Evolutionary conservation across 257 asterid genomes (phyloP), one percentile per base, ranked within the genome.

Genomic region (Solanum neorickii): DNA sequence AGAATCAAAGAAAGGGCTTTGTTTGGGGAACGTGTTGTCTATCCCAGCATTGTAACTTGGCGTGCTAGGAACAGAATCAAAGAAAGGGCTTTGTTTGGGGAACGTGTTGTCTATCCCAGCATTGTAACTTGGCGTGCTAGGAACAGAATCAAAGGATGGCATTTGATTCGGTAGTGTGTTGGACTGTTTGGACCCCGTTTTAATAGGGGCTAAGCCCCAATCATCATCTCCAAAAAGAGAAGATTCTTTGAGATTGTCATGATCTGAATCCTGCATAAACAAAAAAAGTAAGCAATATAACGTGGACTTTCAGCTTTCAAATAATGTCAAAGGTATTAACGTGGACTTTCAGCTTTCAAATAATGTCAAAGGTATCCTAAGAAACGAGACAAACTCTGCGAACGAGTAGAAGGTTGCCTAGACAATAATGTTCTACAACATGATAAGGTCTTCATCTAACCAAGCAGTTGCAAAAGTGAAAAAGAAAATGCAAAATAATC

Each of bases 21-120:
- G 82, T 16, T 82, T 35, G 14, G 86, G 49, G 87, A 85, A 20
- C 83, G 89, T 18, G 93, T 92, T 68, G 94, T 86, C 91, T 69
- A 84, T 29, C 89, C 68, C 65, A n/a, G 87, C 83, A 52, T 88
- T 91, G 87, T 91, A 92, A 41, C 88, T 89, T 29, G 98, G 98
- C 65, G 98, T 94, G 88, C 98, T 93, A 2, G 98, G 98, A 86
- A 95, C 97, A 47, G 98, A 95, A 88, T 95, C 98, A 9, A 92
- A 92, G 88, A 95, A 89, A 2, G 95, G 87, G 29, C 93, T 90
- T 86, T 78, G 82, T 16, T 82, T 33, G 13, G 86, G 47, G 87
- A 85, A 20, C 83, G 88, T 18, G 93, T 92, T 66, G 94, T 86
- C 91, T 69, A 83, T 27, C 89, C 68, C 62, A 37, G 88, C 83